A percentile compares a stretch with the other conserved stretches of the same genome.
These are phyloP conservation scores for Ophiocordyceps unilateralis DNA, from an alignment of 2,329 filamentous ascomycete species.

Conservation along the genomic window DNA sequence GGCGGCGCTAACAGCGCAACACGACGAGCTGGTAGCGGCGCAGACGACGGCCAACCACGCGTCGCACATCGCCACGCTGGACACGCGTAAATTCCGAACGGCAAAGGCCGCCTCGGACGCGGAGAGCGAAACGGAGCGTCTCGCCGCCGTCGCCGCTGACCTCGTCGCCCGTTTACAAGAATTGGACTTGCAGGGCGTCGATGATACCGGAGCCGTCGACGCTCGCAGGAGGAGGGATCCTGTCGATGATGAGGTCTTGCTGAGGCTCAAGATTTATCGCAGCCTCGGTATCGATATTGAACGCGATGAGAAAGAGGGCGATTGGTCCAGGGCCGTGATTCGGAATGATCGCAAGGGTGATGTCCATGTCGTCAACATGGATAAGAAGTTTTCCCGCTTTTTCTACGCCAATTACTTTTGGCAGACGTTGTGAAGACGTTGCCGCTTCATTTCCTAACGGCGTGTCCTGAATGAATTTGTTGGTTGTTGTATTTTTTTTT, in stretches of 20 bases:
- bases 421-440: conserved; percentile 48
- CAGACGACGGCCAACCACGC: conserved; percentile 72
- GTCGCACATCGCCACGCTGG: conserved; percentile 66
- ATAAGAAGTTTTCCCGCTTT: conserved; percentile 76
- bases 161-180: conserved; percentile 61
- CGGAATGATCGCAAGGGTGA: conserved; percentile 76
- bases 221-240: conserved; percentile 15
- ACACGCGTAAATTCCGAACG: conserved; percentile 85
- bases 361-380: conserved; percentile 87
- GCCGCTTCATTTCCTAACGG: too few relatives aligned
- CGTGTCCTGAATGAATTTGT: too few relatives aligned
- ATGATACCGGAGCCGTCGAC: conserved; percentile 20
- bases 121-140: conserved; percentile 88
- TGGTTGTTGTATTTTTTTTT: too few relatives aligned
- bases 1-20: conserved; percentile 55
- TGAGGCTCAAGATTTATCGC: conserved; percentile 82
- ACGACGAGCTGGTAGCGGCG: conserved; percentile 55
- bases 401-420: conserved; percentile 97
- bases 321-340: conserved; percentile 73
- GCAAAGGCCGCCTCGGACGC: conserved; percentile 83
- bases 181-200: conserved; percentile 72
- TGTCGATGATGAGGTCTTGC: conserved; percentile 45
- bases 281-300: conserved; percentile 83
- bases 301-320: conserved; percentile 52
- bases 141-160: conserved; percentile 61